Evolutionary conservation across 345 rosid species (phyloP).

Genomic region (Syzygium aromaticum): DNA sequence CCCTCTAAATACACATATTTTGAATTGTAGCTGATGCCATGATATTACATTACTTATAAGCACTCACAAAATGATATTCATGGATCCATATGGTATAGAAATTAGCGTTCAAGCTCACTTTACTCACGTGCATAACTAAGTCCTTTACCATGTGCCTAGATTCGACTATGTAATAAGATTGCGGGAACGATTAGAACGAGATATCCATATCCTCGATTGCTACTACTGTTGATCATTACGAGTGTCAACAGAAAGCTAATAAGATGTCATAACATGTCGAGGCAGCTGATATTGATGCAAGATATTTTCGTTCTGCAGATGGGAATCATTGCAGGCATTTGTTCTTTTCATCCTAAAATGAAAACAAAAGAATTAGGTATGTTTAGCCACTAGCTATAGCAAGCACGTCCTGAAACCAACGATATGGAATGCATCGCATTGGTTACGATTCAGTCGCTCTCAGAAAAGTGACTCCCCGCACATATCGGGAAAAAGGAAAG

Average conservation of each 20-base stretch:
- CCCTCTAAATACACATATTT: background rate
- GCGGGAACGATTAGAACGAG: background rate
- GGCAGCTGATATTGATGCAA: background rate
- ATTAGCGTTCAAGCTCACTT: background rate
- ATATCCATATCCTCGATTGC: background rate
- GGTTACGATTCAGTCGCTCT: background rate
- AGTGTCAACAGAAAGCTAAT: background rate
- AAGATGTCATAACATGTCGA: background rate
- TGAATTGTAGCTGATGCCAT: background rate
- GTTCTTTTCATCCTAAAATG: background rate
- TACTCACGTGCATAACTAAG: background rate
- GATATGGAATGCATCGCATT: background rate
- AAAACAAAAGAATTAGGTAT: background rate
- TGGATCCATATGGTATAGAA: background rate
- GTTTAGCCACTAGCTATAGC: background rate
- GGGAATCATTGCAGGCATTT: background rate
- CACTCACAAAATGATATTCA: background rate
- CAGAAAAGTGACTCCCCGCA: background rate
- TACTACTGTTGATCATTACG: background rate
- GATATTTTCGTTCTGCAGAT: background rate
- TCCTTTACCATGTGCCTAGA: background rate
- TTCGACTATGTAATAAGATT: background rate
- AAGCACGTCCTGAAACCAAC: background rate
- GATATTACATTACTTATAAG: background rate
- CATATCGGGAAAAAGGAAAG: background rate